Base-by-base conservation (phyloP, 2,329 filamentous ascomycete species). In the Apiospora sp. region DNA sequence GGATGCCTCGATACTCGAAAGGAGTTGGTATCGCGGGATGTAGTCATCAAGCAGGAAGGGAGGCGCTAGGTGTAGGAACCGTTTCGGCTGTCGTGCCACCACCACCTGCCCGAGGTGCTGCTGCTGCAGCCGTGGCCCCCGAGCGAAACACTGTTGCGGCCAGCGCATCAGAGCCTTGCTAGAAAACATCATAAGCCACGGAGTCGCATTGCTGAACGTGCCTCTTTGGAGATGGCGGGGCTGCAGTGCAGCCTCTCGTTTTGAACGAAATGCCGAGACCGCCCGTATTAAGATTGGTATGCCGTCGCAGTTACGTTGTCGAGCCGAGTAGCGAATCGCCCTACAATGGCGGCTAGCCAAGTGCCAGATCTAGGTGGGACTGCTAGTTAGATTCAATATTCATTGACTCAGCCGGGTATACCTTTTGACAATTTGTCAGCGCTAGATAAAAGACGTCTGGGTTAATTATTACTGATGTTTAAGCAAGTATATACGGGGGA, bases 41-140 rank as follows among this genome's bases (percentile, higher is more conserved):
- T 96, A 94, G 79, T 92, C 88, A 71, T 93, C 90, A 3, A 96
- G 88, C 27, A 96, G 87, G 80, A 93, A 96, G 1, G 88, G 88
- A 12, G 88, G 89, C 7, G 88, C 89, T 3, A 90, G 83, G 77
- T 90, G 88, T 4, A 91, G 83, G 43, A 76, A 71, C 43, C 73
- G 41, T 64, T 10, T 41, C 71, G 49, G 37, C 46, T 44, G 34
- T 19, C 46, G 16, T 7, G 67, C 67, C 22, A 46, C 41, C 22
- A 46, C 41, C 22, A 49, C 41, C 67, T 19, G 14, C 16, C 46
- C 16, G 41, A 27, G 54, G 24, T 7, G 19, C 48, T 19, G 41
- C 16, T 7, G 19, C 48, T 4, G 41, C 16, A n/a, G 19, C 19
- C 19, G 58, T 24, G 19, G 30, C 58, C 19, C 58, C 41, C 58